Conservation (phyloP, 129 eudicot species). For the Heracleum sosnowskyi region DNA sequence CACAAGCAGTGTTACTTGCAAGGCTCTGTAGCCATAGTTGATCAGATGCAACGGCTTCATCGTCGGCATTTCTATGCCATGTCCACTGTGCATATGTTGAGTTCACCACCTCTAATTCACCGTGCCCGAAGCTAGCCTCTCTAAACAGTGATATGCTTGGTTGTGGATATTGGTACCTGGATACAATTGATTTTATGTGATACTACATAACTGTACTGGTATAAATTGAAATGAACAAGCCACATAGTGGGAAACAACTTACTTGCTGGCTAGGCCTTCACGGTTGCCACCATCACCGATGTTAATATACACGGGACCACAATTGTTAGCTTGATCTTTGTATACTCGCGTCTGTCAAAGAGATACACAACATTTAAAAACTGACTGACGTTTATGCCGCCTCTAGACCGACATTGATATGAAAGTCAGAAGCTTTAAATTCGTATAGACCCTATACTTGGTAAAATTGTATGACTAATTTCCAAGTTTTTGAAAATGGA, state of each 20-base stretch:
- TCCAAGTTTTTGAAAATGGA: not conserved
- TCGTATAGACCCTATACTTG: not conserved
- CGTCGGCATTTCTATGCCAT: conserved; percentile 42
- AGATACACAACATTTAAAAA: not conserved
- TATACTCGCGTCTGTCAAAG: conserved; percentile 32
- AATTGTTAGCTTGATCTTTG: conserved; percentile 28
- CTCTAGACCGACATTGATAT: too few species aligned
- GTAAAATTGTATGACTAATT: too few species aligned
- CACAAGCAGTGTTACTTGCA: not conserved
- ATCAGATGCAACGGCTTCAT: conserved; percentile 19
- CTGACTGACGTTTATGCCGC: not conserved
- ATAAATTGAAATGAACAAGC: not conserved
- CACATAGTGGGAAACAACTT: conserved; percentile 9
- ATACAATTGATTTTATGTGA: not conserved
- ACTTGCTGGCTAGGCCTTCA: conserved; percentile 46
- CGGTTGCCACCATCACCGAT: conserved; percentile 50
- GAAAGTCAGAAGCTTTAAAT: too few species aligned
- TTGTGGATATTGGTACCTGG: conserved; percentile 26
- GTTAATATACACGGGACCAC: conserved; percentile 41
- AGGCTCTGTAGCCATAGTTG: conserved; percentile 19
- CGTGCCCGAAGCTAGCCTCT: conserved; percentile 50
- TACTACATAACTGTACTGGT: not conserved
- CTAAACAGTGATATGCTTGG: conserved; percentile 27
- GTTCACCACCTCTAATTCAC: conserved; percentile 30
- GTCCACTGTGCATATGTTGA: conserved; percentile 37